phyloP scores from a whole-genome alignment of 768 basidiomycete species.

The Termitomyces sp. region DNA sequence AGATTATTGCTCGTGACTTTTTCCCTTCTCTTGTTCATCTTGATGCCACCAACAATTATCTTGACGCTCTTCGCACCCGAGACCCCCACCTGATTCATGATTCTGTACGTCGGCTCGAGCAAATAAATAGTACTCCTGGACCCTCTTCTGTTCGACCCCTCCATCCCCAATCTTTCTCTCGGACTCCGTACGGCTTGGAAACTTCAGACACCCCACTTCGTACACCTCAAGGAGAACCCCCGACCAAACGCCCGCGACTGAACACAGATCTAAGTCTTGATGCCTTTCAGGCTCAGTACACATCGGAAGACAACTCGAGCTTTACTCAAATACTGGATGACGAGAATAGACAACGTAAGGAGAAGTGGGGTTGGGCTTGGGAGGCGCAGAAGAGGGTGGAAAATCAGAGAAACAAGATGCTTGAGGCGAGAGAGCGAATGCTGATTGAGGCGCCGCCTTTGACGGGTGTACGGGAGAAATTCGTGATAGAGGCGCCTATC shows the following conservation, averaged over 20 bases:
- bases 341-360: conserved; percentile 81
- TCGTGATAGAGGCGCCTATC: conserved; percentile 59
- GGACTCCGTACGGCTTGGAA: conserved; percentile 61
- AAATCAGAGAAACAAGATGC: conserved; percentile 57
- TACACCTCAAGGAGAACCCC: conserved; percentile 40
- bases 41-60: conserved; percentile 84
- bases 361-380: conserved; percentile 91
- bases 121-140: conserved; percentile 52
- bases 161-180: conserved; percentile 44
- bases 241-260: conserved; percentile 55
- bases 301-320: conserved; percentile 96
- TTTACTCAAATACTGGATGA: conserved; percentile 90
- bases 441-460: conserved; percentile 65
- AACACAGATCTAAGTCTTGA: conserved; percentile 71
- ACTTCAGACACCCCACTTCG: conserved; percentile 67
- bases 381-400: conserved; percentile 85
- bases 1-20: conserved; percentile 96
- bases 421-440: conserved; percentile 66
- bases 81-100: conserved; percentile 76
- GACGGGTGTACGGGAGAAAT: conserved; percentile 64
- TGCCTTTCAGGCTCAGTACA: conserved; percentile 86
- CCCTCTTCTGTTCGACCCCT: conserved; percentile 26
- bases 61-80: conserved; percentile 72
- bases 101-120: conserved; percentile 71
- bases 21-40: conserved; percentile 91